A percentile compares a stretch with the other conserved stretches of the same genome.
Conservation (phyloP, 2,329 filamentous ascomycete genomes). For the Colletotrichum tofieldiae region DNA sequence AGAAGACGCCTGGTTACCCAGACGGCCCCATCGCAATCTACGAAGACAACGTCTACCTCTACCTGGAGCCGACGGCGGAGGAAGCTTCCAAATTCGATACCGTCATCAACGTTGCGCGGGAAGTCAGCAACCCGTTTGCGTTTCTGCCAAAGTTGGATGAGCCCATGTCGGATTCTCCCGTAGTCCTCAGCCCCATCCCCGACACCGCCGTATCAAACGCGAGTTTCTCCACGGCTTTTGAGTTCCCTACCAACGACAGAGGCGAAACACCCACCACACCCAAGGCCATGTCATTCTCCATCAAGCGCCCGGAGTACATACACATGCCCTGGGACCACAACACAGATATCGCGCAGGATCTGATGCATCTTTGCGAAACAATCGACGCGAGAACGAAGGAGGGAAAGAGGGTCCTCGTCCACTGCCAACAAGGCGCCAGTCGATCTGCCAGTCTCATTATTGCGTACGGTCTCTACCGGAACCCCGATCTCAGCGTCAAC, state of each 20-base stretch:
- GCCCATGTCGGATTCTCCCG: conserved; percentile 50
- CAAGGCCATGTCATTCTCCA: conserved; percentile 62
- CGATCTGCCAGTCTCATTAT: conserved; percentile 90
- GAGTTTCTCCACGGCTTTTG: conserved; percentile 74
- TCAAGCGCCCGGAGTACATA: conserved; percentile 82
- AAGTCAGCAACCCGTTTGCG: conserved; percentile 84
- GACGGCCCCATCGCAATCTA: conserved; percentile 88
- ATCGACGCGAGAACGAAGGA: conserved; percentile 81
- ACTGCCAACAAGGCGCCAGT: conserved; percentile 90
- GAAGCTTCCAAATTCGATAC: conserved; percentile 86
- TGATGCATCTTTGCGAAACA: conserved; percentile 81
- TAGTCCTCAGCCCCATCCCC: conserved; percentile 62
- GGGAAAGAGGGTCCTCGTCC: conserved; percentile 84
- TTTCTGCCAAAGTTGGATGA: conserved; percentile 50
- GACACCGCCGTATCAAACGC: conserved; percentile 72
- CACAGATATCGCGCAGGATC: conserved; percentile 85
- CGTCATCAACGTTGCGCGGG: conserved; percentile 87
- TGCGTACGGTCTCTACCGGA: conserved; percentile 86
- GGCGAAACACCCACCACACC: conserved; percentile 71
- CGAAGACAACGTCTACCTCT: conserved; percentile 82
- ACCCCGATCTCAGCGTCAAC: conserved; percentile 83
- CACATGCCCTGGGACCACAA: conserved; percentile 93
- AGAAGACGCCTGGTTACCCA: conserved; percentile 87
- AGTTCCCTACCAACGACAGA: conserved; percentile 60
- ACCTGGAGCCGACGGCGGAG: conserved; percentile 84